Percentiles rank a stretch among this genome's conserved stretches.
phyloP scores from a whole-genome alignment of 768 basidiomycete species.

The Lactifluus echinatus region DNA sequence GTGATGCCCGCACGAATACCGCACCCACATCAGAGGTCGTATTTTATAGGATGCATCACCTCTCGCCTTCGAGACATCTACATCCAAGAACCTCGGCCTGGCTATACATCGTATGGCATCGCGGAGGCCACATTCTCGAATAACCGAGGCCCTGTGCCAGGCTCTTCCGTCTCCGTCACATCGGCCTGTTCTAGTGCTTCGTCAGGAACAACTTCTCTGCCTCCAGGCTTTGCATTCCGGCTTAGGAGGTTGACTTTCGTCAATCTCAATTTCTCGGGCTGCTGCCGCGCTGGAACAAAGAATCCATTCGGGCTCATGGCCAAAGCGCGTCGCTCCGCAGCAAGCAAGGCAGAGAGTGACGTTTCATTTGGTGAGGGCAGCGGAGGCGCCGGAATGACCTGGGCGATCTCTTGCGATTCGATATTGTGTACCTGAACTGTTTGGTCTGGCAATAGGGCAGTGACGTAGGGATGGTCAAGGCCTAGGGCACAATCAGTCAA shows the following conservation, averaged over 20 bases:
- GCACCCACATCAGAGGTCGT: no score
- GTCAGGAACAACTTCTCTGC: constrained; percentile 3
- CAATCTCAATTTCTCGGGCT: constrained; percentile 32
- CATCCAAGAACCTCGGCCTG: not conserved
- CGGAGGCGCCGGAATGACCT: constrained; percentile 49
- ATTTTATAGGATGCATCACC: not conserved
- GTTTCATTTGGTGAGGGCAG: constrained; percentile 15
- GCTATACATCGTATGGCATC: not conserved
- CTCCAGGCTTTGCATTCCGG: constrained; percentile 16
- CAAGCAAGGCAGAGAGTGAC: constrained; percentile 22
- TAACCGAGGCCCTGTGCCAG: not conserved
- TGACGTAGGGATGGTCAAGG: constrained; percentile 75
- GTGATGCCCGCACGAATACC: no score
- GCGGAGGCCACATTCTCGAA: not conserved
- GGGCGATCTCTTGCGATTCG: constrained; percentile 61
- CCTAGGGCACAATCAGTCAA: constrained; percentile 33
- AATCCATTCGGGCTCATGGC: constrained; percentile 31
- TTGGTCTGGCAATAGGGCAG: constrained; percentile 68
- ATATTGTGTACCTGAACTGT: constrained; percentile 78
- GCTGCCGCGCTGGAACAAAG: constrained; percentile 35
- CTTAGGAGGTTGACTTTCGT: constrained; percentile 13
- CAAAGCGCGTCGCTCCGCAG: constrained; percentile 27
- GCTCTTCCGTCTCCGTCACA: not conserved
- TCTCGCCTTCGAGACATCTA: not conserved
- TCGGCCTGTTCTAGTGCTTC: not conserved